Conservation (phyloP, 164 flowering plant species). For the Houttuynia cordata region DNA sequence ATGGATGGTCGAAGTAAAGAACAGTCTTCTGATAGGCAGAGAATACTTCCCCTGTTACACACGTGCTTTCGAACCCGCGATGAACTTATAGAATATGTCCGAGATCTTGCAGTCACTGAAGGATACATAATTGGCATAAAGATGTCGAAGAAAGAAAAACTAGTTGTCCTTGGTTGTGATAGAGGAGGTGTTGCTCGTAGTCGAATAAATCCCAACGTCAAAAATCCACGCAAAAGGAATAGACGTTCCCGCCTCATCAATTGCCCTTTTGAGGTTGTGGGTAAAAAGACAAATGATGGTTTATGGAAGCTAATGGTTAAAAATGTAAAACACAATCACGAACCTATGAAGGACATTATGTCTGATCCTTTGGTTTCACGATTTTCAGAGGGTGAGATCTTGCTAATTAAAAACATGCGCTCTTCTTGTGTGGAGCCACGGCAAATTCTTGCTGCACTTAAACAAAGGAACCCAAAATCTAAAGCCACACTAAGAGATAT, state of each 20-base stretch:
- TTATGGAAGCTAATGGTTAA: slow-evolving; percentile 32
- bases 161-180: slow-evolving; percentile 37
- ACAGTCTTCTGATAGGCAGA: too few relatives aligned
- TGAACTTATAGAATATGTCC: slow-evolving; percentile 19
- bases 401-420: slow-evolving; percentile 32
- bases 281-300: slow-evolving; percentile 29
- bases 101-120: slow-evolving; percentile 25
- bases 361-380: slow-evolving; percentile 42
- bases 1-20: too few relatives aligned
- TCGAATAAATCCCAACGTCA: slow-evolving; percentile 15
- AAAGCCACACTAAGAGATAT: slow-evolving; percentile 27
- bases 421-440: slow-evolving; percentile 33
- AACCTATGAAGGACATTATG: slow-evolving; percentile 26
- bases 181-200: slow-evolving; percentile 37
- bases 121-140: slow-evolving; percentile 39
- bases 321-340: slow-evolving; percentile 42
- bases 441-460: slow-evolving; percentile 28
- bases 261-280: slow-evolving; percentile 38
- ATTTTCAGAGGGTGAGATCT: slow-evolving; percentile 28
- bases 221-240: slow-evolving; percentile 19
- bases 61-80: too few relatives aligned
- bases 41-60: too few relatives aligned
- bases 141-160: slow-evolving; percentile 33
- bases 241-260: slow-evolving; percentile 42
- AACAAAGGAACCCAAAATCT: slow-evolving; percentile 34